Conservation (phyloP, 2,329 filamentous ascomycete species). For the Emmonsia crescens region DNA sequence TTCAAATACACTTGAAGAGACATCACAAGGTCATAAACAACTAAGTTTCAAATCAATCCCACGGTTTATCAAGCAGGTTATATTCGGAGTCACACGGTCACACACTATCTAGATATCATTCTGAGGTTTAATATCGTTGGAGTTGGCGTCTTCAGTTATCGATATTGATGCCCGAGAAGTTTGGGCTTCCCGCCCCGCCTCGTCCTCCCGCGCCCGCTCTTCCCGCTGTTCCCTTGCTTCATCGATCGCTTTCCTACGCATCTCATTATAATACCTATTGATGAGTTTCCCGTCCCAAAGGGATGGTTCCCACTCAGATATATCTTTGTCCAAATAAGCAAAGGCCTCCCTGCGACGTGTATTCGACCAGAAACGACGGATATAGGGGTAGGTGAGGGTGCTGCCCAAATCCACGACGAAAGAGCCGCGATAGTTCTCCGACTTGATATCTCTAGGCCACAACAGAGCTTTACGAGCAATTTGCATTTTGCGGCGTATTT, state of each 20-base stretch:
- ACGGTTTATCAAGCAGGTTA: too few species aligned
- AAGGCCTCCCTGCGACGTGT: not conserved
- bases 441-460: slow-evolving; percentile 6
- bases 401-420: slow-evolving; percentile 10
- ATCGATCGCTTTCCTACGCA: not conserved
- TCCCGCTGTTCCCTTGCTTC: too few species aligned
- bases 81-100: too few species aligned
- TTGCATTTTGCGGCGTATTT: slow-evolving; percentile 9
- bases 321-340: not conserved
- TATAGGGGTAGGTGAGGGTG: slow-evolving; percentile 8
- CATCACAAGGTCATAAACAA: too few species aligned
- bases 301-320: not conserved
- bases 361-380: not conserved
- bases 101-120: too few species aligned
- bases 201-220: too few species aligned
- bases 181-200: too few species aligned
- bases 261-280: not conserved
- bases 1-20: too few species aligned
- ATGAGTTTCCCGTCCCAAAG: not conserved
- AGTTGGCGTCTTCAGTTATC: too few species aligned
- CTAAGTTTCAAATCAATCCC: too few species aligned
- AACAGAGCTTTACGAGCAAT: slow-evolving; percentile 9
- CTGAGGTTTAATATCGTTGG: too few species aligned
- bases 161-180: too few species aligned
- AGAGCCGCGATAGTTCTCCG: slow-evolving; percentile 9